These are phyloP conservation scores for Apiospora rasikravindrae DNA, from an alignment of 2,329 filamentous ascomycete genomes.

Conservation along the genomic window DNA sequence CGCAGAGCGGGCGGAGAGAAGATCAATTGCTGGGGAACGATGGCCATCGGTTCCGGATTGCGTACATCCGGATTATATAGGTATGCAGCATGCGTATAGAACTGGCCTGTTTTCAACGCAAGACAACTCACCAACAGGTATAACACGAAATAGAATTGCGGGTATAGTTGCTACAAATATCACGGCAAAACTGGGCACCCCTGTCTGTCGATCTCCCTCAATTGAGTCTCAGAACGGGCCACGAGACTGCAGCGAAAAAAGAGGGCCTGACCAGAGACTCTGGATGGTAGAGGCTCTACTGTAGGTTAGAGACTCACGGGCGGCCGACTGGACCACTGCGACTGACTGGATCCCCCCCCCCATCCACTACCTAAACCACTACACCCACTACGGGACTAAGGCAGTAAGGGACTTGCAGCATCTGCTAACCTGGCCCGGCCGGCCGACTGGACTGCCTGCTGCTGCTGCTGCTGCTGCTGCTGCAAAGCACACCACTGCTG, in stretches of 20 bases:
- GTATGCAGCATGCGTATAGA: neutral
- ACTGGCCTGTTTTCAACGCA: neutral
- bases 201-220: slow-evolving; percentile 9
- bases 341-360: neutral
- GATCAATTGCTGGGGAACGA: slow-evolving; percentile 7
- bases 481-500: slow-evolving; percentile 13
- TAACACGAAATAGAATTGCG: slow-evolving; percentile 11
- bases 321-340: slow-evolving; percentile 2
- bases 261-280: neutral
- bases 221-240: slow-evolving; percentile 17
- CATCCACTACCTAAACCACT: neutral
- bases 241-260: slow-evolving; percentile 7
- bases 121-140: neutral
- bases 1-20: neutral
- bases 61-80: neutral
- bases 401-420: neutral
- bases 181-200: slow-evolving; percentile 8
- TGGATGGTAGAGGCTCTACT: no score
- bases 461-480: neutral
- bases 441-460: neutral
- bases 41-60: neutral
- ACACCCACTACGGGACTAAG: neutral
- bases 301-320: slow-evolving; percentile 13
- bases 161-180: slow-evolving; percentile 13
- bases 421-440: neutral